A percentile compares a stretch with the other conserved stretches of the same genome.
Conservation (phyloP, 228 moss, liverwort and hornwort genomes). For the Sphagnum fallax region DNA sequence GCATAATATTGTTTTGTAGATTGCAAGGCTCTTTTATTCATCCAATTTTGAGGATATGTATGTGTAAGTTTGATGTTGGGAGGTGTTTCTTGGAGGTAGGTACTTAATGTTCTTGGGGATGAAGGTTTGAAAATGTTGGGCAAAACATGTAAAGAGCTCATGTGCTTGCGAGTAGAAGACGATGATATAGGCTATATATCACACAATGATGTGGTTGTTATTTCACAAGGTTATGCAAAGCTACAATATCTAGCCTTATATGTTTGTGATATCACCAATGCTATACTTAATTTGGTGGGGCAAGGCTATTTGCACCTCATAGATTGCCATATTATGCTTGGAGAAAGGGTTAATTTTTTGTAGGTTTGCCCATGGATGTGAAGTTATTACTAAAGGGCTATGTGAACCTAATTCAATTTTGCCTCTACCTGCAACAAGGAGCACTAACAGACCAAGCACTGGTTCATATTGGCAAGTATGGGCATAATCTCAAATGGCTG, state of each 20-base stretch:
- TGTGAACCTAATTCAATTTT: slow-evolving; percentile 17
- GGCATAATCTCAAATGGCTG: slow-evolving; percentile 28
- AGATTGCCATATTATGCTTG: slow-evolving; percentile 29
- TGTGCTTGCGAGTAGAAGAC: slow-evolving; percentile 12
- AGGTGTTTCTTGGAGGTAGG: slow-evolving; percentile 7
- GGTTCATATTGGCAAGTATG: slow-evolving; percentile 35
- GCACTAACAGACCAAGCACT: slow-evolving; percentile 27
- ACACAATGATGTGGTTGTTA: slow-evolving; percentile 18
- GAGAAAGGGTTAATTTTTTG: neutral
- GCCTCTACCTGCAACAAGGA: slow-evolving; percentile 29
- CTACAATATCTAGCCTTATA: slow-evolving; percentile 29
- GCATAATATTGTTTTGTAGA: too few relatives aligned
- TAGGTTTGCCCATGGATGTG: slow-evolving; percentile 36
- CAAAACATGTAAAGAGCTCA: slow-evolving; percentile 22
- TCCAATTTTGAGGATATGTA: too few relatives aligned
- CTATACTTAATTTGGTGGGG: slow-evolving; percentile 14
- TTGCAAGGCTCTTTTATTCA: too few relatives aligned
- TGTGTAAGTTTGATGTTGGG: too few relatives aligned
- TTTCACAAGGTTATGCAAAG: slow-evolving; percentile 21
- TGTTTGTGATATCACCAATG: slow-evolving; percentile 19
- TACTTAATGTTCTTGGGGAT: slow-evolving; percentile 20
- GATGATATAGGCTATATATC: slow-evolving; percentile 20
- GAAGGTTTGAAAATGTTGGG: slow-evolving; percentile 19
- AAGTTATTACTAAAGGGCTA: slow-evolving; percentile 23
- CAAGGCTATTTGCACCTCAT: slow-evolving; percentile 15